Evolutionary conservation across 331 rosid species (phyloP), one percentile per base, ranked within the genome.

Genomic region (Pyrus hybrid): DNA sequence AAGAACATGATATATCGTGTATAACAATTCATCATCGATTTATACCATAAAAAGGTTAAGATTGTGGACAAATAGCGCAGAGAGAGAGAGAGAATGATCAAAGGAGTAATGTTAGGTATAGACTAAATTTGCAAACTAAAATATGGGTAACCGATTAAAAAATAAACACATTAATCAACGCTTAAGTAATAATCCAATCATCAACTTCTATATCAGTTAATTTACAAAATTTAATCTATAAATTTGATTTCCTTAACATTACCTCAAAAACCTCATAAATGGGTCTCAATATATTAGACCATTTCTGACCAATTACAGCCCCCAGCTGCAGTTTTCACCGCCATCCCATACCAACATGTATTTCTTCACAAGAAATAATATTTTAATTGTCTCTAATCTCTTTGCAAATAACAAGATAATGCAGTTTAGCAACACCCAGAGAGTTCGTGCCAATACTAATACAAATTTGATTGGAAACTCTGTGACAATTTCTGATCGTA

Each of bases 271-370:
- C 29, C 63, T 58, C 29, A 37, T 37, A 73, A 67, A 37, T 63
- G 21, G 74, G 58, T 67, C 73, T 68, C 51, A 69, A 69, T 64
- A 77, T 78, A 58, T 22, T 68, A 82, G 74, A 76, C 80, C 73
- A 70, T 28, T 43, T 67, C 63, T 63, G 64, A 54, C 65, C 45
- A 37, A 37, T 37, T 37, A 37, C 45, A 37, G 45, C 45, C 45
- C 45, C 21, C 20, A 2, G 30, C 7, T 16, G 47, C 18, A 45
- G 13, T 70, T 63, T 64, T 37, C 45, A 37, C 4, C 5, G 18
- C 17, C 17, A 28, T 2, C 45, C 58, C 75, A 53, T 14, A 41
- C 16, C 41, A 63, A 63, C 68, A 8, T 30, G 68, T 18, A 63
- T 7, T 30, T 63, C 23, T 29, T 29, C 68, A 63, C 14, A 65